Conservation (phyloP, 768 basidiomycete genomes). For the Leccinum rimulosum region DNA sequence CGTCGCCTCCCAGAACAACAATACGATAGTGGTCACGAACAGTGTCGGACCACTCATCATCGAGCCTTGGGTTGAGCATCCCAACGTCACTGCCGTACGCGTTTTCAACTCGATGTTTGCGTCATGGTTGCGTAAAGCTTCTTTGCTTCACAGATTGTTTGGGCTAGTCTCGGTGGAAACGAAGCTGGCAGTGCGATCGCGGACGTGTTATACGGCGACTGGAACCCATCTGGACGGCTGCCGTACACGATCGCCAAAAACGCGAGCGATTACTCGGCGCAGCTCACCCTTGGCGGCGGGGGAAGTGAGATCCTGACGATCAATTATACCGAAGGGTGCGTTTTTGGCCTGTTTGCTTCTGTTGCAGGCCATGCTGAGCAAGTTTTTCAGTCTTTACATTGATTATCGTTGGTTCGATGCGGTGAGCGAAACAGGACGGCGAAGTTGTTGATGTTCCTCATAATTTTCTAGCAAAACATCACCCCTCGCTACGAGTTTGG, state of each 20-base stretch:
- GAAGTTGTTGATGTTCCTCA: neutral
- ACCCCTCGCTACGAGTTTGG: slow-evolving; percentile 87
- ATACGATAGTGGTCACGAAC: slow-evolving; percentile 80
- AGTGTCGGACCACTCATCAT: slow-evolving; percentile 69
- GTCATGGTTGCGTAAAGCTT: neutral
- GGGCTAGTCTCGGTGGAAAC: slow-evolving; percentile 61
- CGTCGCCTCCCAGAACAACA: slow-evolving; percentile 66
- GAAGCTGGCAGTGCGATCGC: slow-evolving; percentile 77
- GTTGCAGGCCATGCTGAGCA: neutral
- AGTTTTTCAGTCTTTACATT: slow-evolving; percentile 46
- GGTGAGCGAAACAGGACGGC: slow-evolving; percentile 36
- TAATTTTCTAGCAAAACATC: slow-evolving; percentile 52
- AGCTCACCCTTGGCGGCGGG: slow-evolving; percentile 29
- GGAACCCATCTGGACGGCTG: slow-evolving; percentile 73
- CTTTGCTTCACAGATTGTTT: slow-evolving; percentile 35
- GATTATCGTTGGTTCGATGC: slow-evolving; percentile 75
- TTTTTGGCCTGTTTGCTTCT: neutral
- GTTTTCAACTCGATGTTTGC: slow-evolving; percentile 27
- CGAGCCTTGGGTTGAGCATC: slow-evolving; percentile 73
- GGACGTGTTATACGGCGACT: slow-evolving; percentile 73
- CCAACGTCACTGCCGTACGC: slow-evolving; percentile 69
- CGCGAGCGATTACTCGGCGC: slow-evolving; percentile 48
- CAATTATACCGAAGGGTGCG: slow-evolving; percentile 56
- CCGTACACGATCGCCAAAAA: slow-evolving; percentile 72
- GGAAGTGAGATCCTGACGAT: slow-evolving; percentile 41